Evolutionary conservation across 805 yeast genomes (phyloP).

Genomic region (Zygotorulaspora danielsina): DNA sequence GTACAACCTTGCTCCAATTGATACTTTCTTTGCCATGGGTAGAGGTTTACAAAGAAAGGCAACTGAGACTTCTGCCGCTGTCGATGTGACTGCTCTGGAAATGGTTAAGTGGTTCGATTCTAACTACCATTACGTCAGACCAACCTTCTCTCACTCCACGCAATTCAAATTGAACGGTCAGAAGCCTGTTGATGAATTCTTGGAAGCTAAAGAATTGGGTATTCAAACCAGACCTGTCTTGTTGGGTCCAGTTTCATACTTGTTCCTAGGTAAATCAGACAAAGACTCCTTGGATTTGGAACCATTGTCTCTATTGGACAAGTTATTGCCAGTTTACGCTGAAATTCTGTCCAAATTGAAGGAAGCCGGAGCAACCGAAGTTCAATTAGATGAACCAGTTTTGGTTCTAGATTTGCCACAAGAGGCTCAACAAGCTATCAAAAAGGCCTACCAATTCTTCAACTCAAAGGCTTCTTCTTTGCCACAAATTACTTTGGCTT

Average conservation of each 20-base stretch:
- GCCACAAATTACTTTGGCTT: slow-evolving; percentile 78
- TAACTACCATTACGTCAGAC: slow-evolving; percentile 99
- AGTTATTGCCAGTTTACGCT: slow-evolving; percentile 89
- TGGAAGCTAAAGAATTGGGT: slow-evolving; percentile 96
- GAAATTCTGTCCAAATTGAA: slow-evolving; percentile 82
- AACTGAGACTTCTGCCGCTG: slow-evolving; percentile 78
- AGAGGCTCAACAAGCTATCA: slow-evolving; percentile 77
- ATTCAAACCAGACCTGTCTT: slow-evolving; percentile 96
- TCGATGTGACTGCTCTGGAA: slow-evolving; percentile 97
- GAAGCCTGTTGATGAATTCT: slow-evolving; percentile 95
- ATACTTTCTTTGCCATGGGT: slow-evolving; percentile 97
- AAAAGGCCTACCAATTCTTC: slow-evolving; percentile 78
- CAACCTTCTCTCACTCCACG: slow-evolving; percentile 94
- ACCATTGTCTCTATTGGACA: slow-evolving; percentile 84
- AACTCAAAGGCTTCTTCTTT: slow-evolving; percentile 57
- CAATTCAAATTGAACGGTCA: slow-evolving; percentile 93
- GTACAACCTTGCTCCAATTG: slow-evolving; percentile 82
- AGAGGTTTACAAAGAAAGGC: slow-evolving; percentile 99
- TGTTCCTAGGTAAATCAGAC: slow-evolving; percentile 95
- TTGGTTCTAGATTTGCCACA: slow-evolving; percentile 90
- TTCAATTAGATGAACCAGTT: slow-evolving; percentile 97
- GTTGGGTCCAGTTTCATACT: slow-evolving; percentile 94
- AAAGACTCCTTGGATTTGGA: slow-evolving; percentile 93
- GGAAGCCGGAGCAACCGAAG: slow-evolving; percentile 91
- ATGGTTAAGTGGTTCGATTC: slow-evolving; percentile 99